Evolutionary conservation across 257 asterid species (phyloP).

Genomic region (Penstemon davidsonii): DNA sequence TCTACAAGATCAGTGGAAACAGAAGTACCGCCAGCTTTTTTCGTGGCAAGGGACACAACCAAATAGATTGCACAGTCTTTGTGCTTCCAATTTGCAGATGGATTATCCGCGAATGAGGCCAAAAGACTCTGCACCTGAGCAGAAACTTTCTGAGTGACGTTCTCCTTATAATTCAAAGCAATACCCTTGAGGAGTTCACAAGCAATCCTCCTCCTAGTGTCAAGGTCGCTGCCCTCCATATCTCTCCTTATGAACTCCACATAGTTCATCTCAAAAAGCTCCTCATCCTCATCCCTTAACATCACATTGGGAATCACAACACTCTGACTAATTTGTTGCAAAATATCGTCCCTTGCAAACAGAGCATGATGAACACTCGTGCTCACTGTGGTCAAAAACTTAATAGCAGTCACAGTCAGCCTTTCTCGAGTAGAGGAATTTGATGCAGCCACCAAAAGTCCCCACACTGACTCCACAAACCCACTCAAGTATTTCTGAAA

Average conservation of each 20-base stretch:
- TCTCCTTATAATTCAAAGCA: slow-evolving; percentile 70
- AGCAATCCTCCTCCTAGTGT: slow-evolving; percentile 94
- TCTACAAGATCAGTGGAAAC: slow-evolving; percentile 89
- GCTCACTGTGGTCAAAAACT: slow-evolving; percentile 80
- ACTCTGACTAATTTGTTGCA: slow-evolving; percentile 80
- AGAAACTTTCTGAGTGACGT: slow-evolving; percentile 70
- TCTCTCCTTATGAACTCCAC: slow-evolving; percentile 92
- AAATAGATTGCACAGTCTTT: slow-evolving; percentile 92
- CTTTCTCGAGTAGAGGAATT: slow-evolving; percentile 67
- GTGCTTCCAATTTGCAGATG: slow-evolving; percentile 83
- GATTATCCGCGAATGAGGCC: slow-evolving; percentile 68
- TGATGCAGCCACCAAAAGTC: slow-evolving; percentile 70
- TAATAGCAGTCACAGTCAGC: slow-evolving; percentile 86
- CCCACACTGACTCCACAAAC: slow-evolving; percentile 90
- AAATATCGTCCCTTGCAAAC: slow-evolving; percentile 70
- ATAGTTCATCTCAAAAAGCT: slow-evolving; percentile 86
- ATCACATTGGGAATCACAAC: slow-evolving; percentile 93
- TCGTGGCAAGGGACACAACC: slow-evolving; percentile 87
- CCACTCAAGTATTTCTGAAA: slow-evolving; percentile 68
- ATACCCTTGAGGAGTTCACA: slow-evolving; percentile 98
- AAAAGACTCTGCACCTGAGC: slow-evolving; percentile 68
- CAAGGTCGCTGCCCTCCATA: slow-evolving; percentile 97
- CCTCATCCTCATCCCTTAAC: slow-evolving; percentile 97
- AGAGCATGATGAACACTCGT: slow-evolving; percentile 74
- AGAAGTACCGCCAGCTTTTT: slow-evolving; percentile 73